phyloP scores from a whole-genome alignment of 257 asterid genomes.

The Gentiana macrophylla region DNA sequence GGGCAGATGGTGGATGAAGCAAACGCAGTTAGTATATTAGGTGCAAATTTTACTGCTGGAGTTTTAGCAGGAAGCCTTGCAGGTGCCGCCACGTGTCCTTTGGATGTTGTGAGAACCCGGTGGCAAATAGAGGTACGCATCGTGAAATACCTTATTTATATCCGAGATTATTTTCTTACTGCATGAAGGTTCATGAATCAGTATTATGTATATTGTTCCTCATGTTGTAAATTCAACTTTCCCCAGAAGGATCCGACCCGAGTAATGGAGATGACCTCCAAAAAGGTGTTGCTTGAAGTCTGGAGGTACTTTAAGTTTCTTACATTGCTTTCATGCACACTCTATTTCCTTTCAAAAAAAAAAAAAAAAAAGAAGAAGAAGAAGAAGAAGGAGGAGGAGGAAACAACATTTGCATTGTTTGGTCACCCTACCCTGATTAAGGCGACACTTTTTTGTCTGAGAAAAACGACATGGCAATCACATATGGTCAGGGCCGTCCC shows the following conservation, averaged over 20 bases:
- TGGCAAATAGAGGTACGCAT: constrained; percentile 63
- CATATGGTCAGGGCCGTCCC: too few relatives aligned
- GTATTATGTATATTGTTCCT: constrained; percentile 2
- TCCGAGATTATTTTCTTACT: too few relatives aligned
- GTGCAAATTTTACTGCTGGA: constrained; percentile 75
- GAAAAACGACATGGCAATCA: too few relatives aligned
- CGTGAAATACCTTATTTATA: too few relatives aligned
- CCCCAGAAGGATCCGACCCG: constrained; percentile 61
- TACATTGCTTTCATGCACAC: not conserved
- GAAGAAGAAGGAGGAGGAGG: not conserved
- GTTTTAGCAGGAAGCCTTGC: constrained; percentile 83
- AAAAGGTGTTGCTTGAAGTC: constrained; percentile 54
- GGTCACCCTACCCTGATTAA: too few relatives aligned
- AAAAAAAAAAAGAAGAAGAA: not conserved
- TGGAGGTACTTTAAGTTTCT: constrained; percentile 45
- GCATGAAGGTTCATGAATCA: too few relatives aligned
- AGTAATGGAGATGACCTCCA: constrained; percentile 56
- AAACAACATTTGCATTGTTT: too few relatives aligned
- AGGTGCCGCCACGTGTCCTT: constrained; percentile 64
- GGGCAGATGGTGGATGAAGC: constrained; percentile 41
- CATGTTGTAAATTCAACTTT: constrained; percentile 2
- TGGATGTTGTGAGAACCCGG: constrained; percentile 85
- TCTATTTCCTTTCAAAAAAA: not conserved
- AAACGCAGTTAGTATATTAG: constrained; percentile 35
- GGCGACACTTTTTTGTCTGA: too few relatives aligned